Conservation (phyloP, 176 grass and related monocot genomes). For the Carex kokanica region DNA sequence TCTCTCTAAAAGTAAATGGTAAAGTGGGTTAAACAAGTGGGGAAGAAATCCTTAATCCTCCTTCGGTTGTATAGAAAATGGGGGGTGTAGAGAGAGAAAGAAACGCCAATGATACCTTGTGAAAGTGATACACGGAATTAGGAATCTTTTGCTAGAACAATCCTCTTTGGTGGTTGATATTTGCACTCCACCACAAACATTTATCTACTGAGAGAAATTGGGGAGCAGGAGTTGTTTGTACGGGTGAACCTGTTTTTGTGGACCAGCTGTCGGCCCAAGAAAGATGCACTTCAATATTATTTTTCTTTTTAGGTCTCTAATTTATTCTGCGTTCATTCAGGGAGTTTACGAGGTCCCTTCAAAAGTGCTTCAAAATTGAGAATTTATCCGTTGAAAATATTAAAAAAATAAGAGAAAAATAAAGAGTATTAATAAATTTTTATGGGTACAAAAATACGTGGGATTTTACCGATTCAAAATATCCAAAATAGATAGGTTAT, state of each 20-base stretch:
- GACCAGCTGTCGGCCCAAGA: neutral
- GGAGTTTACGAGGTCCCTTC: too few species aligned
- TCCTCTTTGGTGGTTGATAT: conserved; percentile 28
- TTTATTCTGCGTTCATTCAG: neutral
- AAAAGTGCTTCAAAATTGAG: neutral
- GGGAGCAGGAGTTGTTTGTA: neutral
- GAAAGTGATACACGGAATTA: conserved; percentile 29
- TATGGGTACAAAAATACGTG: too few species aligned
- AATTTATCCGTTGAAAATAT: too few species aligned
- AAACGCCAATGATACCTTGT: conserved; percentile 34
- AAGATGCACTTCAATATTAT: neutral
- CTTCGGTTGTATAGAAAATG: neutral
- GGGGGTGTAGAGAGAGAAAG: neutral
- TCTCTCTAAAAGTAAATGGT: neutral
- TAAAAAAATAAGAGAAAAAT: too few species aligned
- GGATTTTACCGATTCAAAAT: too few species aligned
- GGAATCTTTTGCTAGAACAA: conserved; percentile 23
- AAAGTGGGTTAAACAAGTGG: conserved; percentile 35
- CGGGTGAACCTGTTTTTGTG: neutral
- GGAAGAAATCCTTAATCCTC: conserved; percentile 22
- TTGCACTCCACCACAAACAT: conserved; percentile 24
- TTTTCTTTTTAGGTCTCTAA: neutral
- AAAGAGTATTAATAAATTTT: too few species aligned
- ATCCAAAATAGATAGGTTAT: too few species aligned
- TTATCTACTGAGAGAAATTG: conserved; percentile 11